These are phyloP conservation scores for Trichoderma hamatum DNA, from an alignment of 2,329 filamentous ascomycete species.

Conservation along the genomic window DNA sequence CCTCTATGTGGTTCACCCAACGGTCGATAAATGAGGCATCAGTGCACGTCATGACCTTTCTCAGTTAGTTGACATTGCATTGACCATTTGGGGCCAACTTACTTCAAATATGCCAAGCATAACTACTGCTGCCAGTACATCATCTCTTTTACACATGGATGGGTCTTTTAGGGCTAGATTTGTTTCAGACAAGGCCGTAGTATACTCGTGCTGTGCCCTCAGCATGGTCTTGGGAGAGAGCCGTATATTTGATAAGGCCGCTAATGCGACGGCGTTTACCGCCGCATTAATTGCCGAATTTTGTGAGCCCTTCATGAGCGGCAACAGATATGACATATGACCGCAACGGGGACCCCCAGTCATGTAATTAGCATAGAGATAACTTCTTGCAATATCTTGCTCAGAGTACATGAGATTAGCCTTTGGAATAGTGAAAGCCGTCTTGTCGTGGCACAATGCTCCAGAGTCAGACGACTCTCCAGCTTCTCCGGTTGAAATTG, in stretches of 20 bases:
- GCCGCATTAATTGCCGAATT: not conserved
- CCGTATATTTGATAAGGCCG: not conserved
- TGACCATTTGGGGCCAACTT: not conserved
- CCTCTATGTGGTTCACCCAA: not conserved
- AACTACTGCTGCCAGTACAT: not conserved
- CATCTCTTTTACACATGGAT: not conserved
- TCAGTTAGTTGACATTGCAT: not conserved
- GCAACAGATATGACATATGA: constrained; percentile 1
- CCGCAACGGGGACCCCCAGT: not conserved
- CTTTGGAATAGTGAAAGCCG: not conserved
- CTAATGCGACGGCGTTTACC: not conserved
- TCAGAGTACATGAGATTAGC: not conserved
- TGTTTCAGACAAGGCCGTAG: not conserved
- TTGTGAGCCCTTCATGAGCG: not conserved
- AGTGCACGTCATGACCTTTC: not conserved
- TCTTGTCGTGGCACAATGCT: not conserved
- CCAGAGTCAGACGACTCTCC: not conserved
- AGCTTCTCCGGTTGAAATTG: not conserved
- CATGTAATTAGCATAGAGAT: constrained; percentile 10
- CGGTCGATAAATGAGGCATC: not conserved
- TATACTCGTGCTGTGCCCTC: not conserved
- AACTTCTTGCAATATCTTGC: constrained; percentile 3
- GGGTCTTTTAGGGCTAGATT: not conserved
- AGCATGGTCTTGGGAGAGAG: not conserved
- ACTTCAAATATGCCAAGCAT: not conserved